Base-by-base conservation (phyloP, 192 early-diverging fungal species). In the Coemansia erecta region DNA sequence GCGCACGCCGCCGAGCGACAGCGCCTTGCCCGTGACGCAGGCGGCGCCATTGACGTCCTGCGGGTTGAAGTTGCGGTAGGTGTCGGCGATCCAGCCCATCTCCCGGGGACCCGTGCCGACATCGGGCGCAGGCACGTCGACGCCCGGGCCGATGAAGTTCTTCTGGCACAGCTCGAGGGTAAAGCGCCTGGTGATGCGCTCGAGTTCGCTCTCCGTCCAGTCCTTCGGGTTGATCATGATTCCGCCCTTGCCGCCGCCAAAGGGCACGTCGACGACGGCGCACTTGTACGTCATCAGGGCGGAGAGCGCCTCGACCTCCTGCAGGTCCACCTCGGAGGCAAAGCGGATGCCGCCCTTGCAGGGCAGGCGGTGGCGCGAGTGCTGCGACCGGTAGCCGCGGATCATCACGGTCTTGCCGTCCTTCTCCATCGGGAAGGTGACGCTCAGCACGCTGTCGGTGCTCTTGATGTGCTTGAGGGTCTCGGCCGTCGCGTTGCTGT, bases 81-180 rank as follows among this genome's bases (percentile, higher is more conserved):
- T 92, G 51, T 92, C 90, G 69, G 87, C 83, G 46, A 92, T 90
- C 90, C 90, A 92, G 21, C 88, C 85, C 90, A 92, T 92, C 72
- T 90, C 89, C 40, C 89, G 84, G 13, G 87, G 72, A 8, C 86
- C 86, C 40, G 90, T 92, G 58, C 89, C 89, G 14, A 89, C 86
- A 76, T 92, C 90, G 41, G 90, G 90, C 11, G 90, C 90, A 18
- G 90, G 90, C 12, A 92, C 90, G 63, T 92, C 90, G 22, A 87
- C 72, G 60, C 87, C 89, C 10, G 90, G 87, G 41, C 89, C 89
- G 40, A 92, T 91, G 71, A 92, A 92, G 63, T 86, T 87, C 84
- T 90, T 90, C 70, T 92, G 90, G 76, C 88, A 89, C 33, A 92
- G 72, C 66, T 91, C 89, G 67, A 91, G 82, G 13, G 90, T 91